Conservation (phyloP, 2,329 filamentous ascomycete species). For the Colletotrichum tabaci region DNA sequence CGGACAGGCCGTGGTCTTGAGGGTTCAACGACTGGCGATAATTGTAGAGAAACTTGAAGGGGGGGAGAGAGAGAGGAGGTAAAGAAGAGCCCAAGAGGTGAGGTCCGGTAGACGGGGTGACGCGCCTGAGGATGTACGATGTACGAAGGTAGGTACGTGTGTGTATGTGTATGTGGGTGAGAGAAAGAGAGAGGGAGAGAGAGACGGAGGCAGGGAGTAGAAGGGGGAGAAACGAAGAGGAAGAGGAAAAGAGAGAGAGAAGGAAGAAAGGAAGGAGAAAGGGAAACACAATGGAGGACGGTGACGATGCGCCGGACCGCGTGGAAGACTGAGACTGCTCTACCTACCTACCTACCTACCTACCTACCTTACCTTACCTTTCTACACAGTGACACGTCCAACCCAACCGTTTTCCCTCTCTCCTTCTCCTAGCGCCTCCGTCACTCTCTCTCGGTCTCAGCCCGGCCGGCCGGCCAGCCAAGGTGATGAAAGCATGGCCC, state of each 20-base stretch:
- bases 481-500: slow-evolving; percentile 1
- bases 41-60: no score
- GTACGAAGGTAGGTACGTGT: not conserved
- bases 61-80: slow-evolving; percentile 7
- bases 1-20: slow-evolving; percentile 1
- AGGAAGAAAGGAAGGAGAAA: not conserved
- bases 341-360: no score
- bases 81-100: no score
- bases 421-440: not conserved
- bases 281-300: slow-evolving; percentile 19
- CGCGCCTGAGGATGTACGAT: no score
- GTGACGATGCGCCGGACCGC: slow-evolving; percentile 24
- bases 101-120: no score
- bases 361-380: no score
- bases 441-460: not conserved
- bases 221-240: slow-evolving; percentile 16
- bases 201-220: not conserved
- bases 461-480: not conserved
- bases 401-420: not conserved
- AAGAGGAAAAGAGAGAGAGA: slow-evolving; percentile 2
- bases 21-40: slow-evolving; percentile 1
- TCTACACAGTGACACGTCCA: no score
- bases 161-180: not conserved
- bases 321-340: slow-evolving; percentile 2
- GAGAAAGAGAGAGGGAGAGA: not conserved